Evolutionary conservation across 225 moss, liverwort and hornwort genomes (phyloP).

Genomic region (Rhytidiadelphus loreus): DNA sequence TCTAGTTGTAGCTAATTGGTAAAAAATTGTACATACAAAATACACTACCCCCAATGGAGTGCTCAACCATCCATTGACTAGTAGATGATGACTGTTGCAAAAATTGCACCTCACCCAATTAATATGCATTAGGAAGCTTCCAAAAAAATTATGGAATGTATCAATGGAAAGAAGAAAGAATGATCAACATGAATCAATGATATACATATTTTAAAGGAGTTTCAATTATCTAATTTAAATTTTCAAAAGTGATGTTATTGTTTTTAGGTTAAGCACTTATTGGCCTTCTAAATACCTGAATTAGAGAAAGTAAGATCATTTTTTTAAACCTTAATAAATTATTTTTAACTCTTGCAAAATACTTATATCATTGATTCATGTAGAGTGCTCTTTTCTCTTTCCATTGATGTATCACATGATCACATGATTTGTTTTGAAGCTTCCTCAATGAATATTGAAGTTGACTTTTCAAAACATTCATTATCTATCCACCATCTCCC

Average conservation of each 20-base stretch:
- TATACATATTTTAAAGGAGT: not conserved
- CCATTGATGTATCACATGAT: not conserved
- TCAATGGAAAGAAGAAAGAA: not conserved
- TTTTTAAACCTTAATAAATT: not conserved
- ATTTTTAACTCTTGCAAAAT: not conserved
- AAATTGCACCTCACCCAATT: not conserved
- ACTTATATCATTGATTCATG: not conserved
- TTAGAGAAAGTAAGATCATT: not conserved
- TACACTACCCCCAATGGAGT: not conserved
- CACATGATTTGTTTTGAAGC: not conserved
- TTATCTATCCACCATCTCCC: not conserved
- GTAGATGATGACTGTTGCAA: not conserved
- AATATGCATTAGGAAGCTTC: not conserved
- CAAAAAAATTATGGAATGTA: not conserved
- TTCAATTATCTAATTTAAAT: not conserved
- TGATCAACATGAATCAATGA: not conserved
- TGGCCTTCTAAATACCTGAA: not conserved
- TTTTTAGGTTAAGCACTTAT: not conserved
- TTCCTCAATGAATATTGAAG: not conserved
- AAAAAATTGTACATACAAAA: fast-evolving
- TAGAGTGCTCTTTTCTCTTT: fast-evolving
- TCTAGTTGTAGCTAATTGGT: not conserved
- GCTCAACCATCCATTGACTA: not conserved
- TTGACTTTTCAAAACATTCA: not conserved
- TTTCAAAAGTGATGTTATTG: not conserved